Conservation (phyloP, 371 early-diverging fungal genomes). For the Vairimorpha apis region DNA sequence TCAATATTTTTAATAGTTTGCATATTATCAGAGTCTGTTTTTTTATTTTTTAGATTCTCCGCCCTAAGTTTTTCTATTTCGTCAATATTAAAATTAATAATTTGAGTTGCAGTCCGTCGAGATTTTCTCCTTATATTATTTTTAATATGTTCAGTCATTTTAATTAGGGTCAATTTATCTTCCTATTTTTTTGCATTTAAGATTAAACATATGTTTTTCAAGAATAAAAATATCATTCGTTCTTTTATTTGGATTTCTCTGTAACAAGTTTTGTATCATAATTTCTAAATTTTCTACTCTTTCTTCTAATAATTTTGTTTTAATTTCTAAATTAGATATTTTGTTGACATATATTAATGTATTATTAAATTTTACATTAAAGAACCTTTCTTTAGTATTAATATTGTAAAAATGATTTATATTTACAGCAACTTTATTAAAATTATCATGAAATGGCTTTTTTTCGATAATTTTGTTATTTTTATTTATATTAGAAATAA, state of each 20-base stretch:
- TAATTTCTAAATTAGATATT: slow-evolving; percentile 2
- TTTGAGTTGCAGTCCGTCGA: slow-evolving; percentile 2
- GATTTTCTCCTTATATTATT: not conserved
- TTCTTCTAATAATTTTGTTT: slow-evolving; percentile 19
- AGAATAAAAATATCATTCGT: slow-evolving; percentile 48
- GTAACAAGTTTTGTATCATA: slow-evolving; percentile 35
- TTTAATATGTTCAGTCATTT: not conserved
- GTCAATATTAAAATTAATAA: slow-evolving; percentile 8
- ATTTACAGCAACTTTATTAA: no score
- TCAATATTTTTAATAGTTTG: no score
- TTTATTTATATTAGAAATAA: no score
- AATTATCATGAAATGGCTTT: no score
- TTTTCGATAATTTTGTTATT: no score
- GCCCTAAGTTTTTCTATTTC: not conserved
- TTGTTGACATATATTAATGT: not conserved
- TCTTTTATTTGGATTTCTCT: slow-evolving; percentile 20
- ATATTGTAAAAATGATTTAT: no score
- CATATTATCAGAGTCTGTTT: not conserved
- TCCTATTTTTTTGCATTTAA: slow-evolving; percentile 33
- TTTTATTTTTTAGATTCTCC: not conserved
- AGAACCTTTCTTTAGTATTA: no score
- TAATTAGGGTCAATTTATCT: not conserved
- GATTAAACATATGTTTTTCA: slow-evolving; percentile 57
- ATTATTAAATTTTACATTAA: no score
- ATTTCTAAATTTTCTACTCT: slow-evolving; percentile 53